phyloP scores from a whole-genome alignment of 2,329 filamentous ascomycete genomes.

The Cryoendolithus antarcticus region DNA sequence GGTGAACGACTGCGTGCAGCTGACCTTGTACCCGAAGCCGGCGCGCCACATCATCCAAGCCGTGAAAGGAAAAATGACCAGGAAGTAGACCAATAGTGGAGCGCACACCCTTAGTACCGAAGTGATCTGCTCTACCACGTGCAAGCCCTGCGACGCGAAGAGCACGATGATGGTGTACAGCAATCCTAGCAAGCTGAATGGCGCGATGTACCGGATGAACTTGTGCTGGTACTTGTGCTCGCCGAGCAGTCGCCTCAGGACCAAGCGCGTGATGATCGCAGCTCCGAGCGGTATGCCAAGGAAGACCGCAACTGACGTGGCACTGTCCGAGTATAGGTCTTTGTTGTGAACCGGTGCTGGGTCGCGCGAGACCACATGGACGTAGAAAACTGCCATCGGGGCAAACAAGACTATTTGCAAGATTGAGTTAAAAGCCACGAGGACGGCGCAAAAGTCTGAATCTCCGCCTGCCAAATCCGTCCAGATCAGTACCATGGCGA shows the following conservation, averaged over 20 bases:
- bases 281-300: constrained; percentile 69
- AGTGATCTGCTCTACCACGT: constrained; percentile 71
- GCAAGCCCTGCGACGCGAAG: constrained; percentile 67
- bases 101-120: constrained; percentile 71
- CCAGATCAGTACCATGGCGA: constrained; percentile 82
- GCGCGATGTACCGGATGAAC: constrained; percentile 59
- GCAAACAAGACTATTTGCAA: constrained; percentile 38
- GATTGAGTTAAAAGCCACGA: constrained; percentile 37
- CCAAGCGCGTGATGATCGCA: constrained; percentile 62
- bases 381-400: constrained; percentile 38
- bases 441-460: constrained; percentile 62
- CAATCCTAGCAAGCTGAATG: constrained; percentile 69
- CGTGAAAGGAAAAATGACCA: constrained; percentile 59
- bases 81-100: constrained; percentile 71
- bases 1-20: constrained; percentile 71
- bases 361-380: constrained; percentile 46
- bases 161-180: constrained; percentile 79
- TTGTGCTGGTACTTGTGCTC: constrained; percentile 51
- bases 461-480: constrained; percentile 66
- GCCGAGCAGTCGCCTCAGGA: constrained; percentile 43
- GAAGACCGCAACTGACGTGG: constrained; percentile 72
- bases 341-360: constrained; percentile 29
- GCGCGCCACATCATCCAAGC: constrained; percentile 48
- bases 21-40: constrained; percentile 62
- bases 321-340: constrained; percentile 39